Conservation (phyloP, 257 asterid genomes). For the Cinchona pubescens region DNA sequence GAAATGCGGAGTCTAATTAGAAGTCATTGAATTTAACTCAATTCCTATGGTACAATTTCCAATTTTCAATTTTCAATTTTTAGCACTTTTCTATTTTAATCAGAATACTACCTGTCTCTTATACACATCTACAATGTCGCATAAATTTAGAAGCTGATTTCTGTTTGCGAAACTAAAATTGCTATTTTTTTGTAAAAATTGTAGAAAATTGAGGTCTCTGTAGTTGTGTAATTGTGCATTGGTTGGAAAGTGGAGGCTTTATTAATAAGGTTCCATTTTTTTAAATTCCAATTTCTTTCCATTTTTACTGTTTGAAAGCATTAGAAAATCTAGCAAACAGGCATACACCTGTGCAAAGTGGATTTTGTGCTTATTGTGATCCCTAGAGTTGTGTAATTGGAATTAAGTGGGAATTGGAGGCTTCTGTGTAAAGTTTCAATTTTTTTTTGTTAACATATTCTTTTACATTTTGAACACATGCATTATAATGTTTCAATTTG, state of each 20-base stretch:
- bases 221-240: too few species aligned
- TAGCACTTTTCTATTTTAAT: not conserved
- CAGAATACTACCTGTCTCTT: not conserved
- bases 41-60: slow-evolving; percentile 18
- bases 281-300: too few species aligned
- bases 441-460: not conserved
- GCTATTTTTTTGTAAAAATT: too few species aligned
- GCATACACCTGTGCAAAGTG: too few species aligned
- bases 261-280: too few species aligned
- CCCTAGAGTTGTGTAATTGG: not conserved
- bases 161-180: too few species aligned
- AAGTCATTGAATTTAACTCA: not conserved
- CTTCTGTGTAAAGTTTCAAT: not conserved
- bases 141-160: too few species aligned
- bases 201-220: too few species aligned
- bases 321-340: too few species aligned
- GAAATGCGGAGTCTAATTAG: not conserved
- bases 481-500: not conserved
- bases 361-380: not conserved
- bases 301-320: too few species aligned
- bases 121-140: not conserved
- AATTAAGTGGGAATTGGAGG: not conserved
- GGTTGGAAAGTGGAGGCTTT: too few species aligned
- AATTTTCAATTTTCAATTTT: not conserved
- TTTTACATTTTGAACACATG: not conserved